Evolutionary conservation across 2,329 filamentous ascomycete genomes (phyloP), one percentile per base, ranked within the genome.

Genomic region (Colletotrichum agaves): DNA sequence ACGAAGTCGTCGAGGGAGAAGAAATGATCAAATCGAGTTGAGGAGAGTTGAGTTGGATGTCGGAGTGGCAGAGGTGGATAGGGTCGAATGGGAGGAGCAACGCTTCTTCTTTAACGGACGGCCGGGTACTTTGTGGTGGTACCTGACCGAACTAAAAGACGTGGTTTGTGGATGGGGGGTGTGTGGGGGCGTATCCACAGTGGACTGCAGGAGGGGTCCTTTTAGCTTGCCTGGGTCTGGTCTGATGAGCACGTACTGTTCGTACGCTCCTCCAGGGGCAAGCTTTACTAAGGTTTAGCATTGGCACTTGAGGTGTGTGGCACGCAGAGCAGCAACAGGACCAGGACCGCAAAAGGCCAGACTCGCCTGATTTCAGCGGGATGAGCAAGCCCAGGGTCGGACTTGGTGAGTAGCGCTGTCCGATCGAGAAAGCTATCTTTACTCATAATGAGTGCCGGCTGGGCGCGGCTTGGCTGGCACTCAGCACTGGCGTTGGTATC

Each of bases 41-140:
- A 47, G 39, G 23, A 10, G n/a, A 27, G 4, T 19, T 35, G 52
- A 47, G 39, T 52, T 55, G 41, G 19, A 35, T 55, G 37, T 55
- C 7, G 15, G 39, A 60, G 33, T 4, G 27, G 33, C 8, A 67
- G 33, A 11, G 2, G 13, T 13, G 12, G 31, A 19, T n/a, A 2
- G 43, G 41, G 13, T 21, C 11, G 47, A 64, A 53, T 65, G 39
- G 65, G 61, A 68, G 61, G 65, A 68, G 47, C 55, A 68, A 68
- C 60, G 65, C 65, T 60, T 68, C 55, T 60, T 60, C 65, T 68
- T 65, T 68, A 68, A 65, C 61, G 41, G 39, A 27, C 53, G 8
- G 61, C 50, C 61, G 61, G 65, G 33, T 23, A 68, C 53, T 60
- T 68, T 60, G 39, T 47, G 33, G 47, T 37, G 33, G 64, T 67